Evolutionary conservation across 805 yeast species (phyloP).

Genomic region (Pichia phayaonensis): DNA sequence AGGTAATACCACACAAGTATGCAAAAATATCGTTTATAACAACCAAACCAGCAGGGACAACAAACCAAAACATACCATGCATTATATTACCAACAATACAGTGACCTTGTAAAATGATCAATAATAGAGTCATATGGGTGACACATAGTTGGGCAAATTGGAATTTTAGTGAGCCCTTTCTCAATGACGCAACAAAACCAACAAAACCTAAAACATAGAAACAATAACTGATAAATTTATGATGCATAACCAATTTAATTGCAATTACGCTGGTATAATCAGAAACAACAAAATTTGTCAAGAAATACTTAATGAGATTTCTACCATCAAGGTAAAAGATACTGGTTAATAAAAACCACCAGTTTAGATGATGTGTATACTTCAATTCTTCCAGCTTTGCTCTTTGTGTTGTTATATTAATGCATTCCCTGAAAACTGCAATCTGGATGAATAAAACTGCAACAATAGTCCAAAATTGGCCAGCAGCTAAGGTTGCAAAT

Average conservation of each 20-base stretch:
- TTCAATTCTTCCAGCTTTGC: slow-evolving; percentile 82
- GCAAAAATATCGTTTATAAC: slow-evolving; percentile 95
- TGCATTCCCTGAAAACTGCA: slow-evolving; percentile 85
- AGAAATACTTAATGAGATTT: slow-evolving; percentile 53
- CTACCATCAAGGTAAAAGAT: slow-evolving; percentile 87
- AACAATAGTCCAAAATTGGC: slow-evolving; percentile 74
- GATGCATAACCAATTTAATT: slow-evolving; percentile 43
- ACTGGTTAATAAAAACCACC: slow-evolving; percentile 88
- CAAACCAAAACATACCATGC: slow-evolving; percentile 90
- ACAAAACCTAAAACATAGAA: slow-evolving; percentile 83
- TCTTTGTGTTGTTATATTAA: slow-evolving; percentile 66
- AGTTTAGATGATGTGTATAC: slow-evolving; percentile 73
- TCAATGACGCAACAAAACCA: slow-evolving; percentile 79
- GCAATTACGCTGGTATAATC: slow-evolving; percentile 23
- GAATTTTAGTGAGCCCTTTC: slow-evolving; percentile 81
- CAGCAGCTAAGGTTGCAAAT: slow-evolving; percentile 64
- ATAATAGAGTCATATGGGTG: slow-evolving; percentile 85
- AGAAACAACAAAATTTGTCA: slow-evolving; percentile 22
- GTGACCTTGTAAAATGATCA: slow-evolving; percentile 92
- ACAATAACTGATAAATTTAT: slow-evolving; percentile 76
- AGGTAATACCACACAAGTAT: slow-evolving; percentile 92
- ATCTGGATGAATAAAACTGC: slow-evolving; percentile 69
- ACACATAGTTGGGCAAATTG: slow-evolving; percentile 92
- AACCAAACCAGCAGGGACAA: slow-evolving; percentile 85
- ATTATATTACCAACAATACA: slow-evolving; percentile 83